Evolutionary conservation across 139 green algal species (phyloP).

Genomic region (Coccomyxa sp.): DNA sequence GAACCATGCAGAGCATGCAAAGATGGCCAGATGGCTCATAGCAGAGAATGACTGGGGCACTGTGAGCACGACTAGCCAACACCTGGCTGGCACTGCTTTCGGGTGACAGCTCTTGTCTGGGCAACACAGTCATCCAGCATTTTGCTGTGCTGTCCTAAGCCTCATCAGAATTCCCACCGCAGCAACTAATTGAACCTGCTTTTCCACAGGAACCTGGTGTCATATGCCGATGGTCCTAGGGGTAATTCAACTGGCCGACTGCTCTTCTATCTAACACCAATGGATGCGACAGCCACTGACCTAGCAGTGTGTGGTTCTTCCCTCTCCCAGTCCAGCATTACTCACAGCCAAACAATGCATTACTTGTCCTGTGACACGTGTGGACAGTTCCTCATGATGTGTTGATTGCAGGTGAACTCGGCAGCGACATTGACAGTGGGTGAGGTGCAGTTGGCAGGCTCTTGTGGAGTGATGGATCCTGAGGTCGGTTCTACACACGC

Average conservation of each 20-base stretch:
- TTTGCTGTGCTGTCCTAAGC: too few relatives aligned
- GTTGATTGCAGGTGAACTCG: slow-evolving; percentile 11
- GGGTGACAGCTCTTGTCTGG: slow-evolving; percentile 4
- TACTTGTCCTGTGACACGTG: too few relatives aligned
- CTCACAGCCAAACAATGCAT: too few relatives aligned
- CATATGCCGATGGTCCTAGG: slow-evolving; percentile 35
- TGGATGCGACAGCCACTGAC: slow-evolving; percentile 28
- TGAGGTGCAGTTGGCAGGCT: slow-evolving; percentile 20
- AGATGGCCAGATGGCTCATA: slow-evolving; percentile 45
- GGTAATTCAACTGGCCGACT: slow-evolving; percentile 34
- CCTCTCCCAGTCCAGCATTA: too few relatives aligned
- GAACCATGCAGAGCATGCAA: slow-evolving; percentile 11
- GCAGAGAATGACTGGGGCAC: slow-evolving; percentile 40
- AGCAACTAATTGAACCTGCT: background rate
- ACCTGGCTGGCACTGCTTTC: slow-evolving; percentile 11
- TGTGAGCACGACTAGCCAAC: slow-evolving; percentile 25
- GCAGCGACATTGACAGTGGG: slow-evolving; percentile 19
- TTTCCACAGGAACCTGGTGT: slow-evolving; percentile 30
- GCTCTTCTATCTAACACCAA: slow-evolving; percentile 44
- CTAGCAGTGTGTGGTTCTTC: background rate
- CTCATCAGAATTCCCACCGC: too few relatives aligned
- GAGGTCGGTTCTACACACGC: background rate
- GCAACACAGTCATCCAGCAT: too few relatives aligned
- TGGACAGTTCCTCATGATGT: background rate
- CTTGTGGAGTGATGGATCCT: slow-evolving; percentile 16